phyloP scores from a whole-genome alignment of 1,284 basidiomycete species.

The Psilocybe mexicana region DNA sequence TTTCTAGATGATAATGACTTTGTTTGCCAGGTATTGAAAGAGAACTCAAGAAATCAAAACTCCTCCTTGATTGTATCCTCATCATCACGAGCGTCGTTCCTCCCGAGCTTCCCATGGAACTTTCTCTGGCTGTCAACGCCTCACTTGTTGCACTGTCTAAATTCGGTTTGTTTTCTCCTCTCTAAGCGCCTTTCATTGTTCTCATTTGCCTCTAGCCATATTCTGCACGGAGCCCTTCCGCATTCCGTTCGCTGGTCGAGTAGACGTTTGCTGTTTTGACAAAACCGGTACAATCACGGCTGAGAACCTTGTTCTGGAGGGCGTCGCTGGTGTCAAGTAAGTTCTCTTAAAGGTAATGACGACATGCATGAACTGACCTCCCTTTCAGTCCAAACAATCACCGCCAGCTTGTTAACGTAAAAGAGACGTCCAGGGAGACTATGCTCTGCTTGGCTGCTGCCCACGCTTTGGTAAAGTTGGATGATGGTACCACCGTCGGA shows the following conservation, averaged over 20 bases:
- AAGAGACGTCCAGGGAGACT: conserved; percentile 76
- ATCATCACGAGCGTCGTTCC: conserved; percentile 96
- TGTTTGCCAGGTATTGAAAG: conserved; percentile 72
- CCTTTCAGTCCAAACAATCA: conserved; percentile 51
- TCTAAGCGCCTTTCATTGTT: not conserved
- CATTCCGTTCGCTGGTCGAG: conserved; percentile 89
- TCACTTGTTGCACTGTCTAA: conserved; percentile 93
- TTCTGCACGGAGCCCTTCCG: conserved; percentile 98
- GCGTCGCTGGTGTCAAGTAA: conserved; percentile 85
- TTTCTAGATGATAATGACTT: not conserved
- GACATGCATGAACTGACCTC: not conserved
- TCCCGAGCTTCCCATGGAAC: conserved; percentile 94
- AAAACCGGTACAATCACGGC: conserved; percentile 98
- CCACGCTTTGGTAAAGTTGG: conserved; percentile 91
- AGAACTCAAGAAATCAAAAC: conserved; percentile 89
- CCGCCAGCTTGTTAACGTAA: conserved; percentile 73
- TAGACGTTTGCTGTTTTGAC: conserved; percentile 97
- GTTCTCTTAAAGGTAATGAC: conserved; percentile 26
- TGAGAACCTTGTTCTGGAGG: conserved; percentile 92
- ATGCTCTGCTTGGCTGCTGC: conserved; percentile 90
- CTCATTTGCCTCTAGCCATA: conserved; percentile 61
- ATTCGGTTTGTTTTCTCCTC: conserved; percentile 56
- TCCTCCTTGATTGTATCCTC: conserved; percentile 89
- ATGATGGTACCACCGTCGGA: conserved; percentile 91
- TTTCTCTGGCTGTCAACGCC: conserved; percentile 92